Evolutionary conservation across 495 filamentous ascomycete species (phyloP).

Genomic region (Bombardia bombarda): DNA sequence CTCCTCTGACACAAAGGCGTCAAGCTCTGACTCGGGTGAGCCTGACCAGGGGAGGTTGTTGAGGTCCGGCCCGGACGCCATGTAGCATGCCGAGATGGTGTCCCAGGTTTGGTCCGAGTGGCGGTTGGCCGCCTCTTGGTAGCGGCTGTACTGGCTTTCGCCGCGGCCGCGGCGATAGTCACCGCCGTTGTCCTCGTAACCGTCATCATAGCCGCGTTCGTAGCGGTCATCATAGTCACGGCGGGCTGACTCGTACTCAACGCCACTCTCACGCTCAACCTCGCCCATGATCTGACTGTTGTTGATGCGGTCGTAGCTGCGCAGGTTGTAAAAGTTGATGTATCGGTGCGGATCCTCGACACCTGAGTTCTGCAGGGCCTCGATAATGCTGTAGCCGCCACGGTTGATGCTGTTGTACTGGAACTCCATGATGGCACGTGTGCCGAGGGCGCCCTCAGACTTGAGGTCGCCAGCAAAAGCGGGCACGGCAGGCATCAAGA

Average conservation of each 20-base stretch:
- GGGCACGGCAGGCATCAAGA: slow-evolving; percentile 82
- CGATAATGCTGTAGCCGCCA: slow-evolving; percentile 82
- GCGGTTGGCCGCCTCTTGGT: slow-evolving; percentile 58
- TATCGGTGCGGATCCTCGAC: slow-evolving; percentile 63
- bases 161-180: slow-evolving; percentile 24
- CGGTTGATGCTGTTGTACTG: slow-evolving; percentile 71
- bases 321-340: slow-evolving; percentile 91
- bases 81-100: slow-evolving; percentile 73
- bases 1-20: slow-evolving; percentile 87
- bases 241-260: slow-evolving; percentile 64
- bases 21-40: slow-evolving; percentile 62
- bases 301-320: slow-evolving; percentile 91
- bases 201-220: slow-evolving; percentile 17
- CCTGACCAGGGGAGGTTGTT: slow-evolving; percentile 74
- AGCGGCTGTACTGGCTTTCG: slow-evolving; percentile 43
- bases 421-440: slow-evolving; percentile 94
- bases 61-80: slow-evolving; percentile 72
- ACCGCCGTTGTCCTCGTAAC: slow-evolving; percentile 14
- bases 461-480: slow-evolving; percentile 85
- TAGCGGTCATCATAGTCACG: slow-evolving; percentile 54
- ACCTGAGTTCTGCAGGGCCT: slow-evolving; percentile 62
- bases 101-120: slow-evolving; percentile 56
- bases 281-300: slow-evolving; percentile 52
- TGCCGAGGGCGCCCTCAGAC: slow-evolving; percentile 71
- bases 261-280: slow-evolving; percentile 59